Conservation (phyloP, 192 early-diverging fungal species). For the Linnemannia elongata region DNA sequence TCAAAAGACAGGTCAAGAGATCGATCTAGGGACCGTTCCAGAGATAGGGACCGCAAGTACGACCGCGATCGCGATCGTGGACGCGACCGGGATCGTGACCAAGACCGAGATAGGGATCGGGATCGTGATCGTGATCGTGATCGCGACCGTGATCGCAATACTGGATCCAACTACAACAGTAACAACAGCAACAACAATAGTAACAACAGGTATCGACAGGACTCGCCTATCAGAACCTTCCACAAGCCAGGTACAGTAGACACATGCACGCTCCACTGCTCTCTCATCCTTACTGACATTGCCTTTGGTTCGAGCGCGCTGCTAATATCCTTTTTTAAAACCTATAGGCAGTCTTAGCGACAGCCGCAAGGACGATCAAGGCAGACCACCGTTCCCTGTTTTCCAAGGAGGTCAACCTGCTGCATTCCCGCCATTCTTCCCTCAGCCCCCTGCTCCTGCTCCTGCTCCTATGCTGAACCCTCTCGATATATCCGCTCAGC, state of each 20-base stretch:
- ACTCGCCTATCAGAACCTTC: background rate
- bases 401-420: background rate
- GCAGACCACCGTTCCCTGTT: background rate
- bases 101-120: background rate
- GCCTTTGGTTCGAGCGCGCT: background rate
- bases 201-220: background rate
- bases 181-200: background rate
- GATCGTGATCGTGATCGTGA: background rate
- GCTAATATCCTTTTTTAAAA: background rate
- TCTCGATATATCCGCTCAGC: slow-evolving; percentile 4
- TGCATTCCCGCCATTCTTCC: slow-evolving; percentile 5
- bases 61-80: slow-evolving; percentile 4
- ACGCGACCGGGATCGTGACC: background rate
- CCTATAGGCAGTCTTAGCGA: background rate
- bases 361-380: background rate
- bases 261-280: background rate
- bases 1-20: background rate
- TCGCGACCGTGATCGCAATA: background rate
- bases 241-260: background rate
- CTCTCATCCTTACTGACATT: background rate
- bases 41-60: slow-evolving; percentile 7
- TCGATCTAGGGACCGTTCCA: background rate
- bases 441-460: background rate
- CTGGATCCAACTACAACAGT: background rate
- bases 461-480: background rate